Percentiles rank a stretch among this genome's conserved stretches.
Evolutionary conservation across 768 basidiomycete species (phyloP).

Genomic region (Rhizopogon roseolus): DNA sequence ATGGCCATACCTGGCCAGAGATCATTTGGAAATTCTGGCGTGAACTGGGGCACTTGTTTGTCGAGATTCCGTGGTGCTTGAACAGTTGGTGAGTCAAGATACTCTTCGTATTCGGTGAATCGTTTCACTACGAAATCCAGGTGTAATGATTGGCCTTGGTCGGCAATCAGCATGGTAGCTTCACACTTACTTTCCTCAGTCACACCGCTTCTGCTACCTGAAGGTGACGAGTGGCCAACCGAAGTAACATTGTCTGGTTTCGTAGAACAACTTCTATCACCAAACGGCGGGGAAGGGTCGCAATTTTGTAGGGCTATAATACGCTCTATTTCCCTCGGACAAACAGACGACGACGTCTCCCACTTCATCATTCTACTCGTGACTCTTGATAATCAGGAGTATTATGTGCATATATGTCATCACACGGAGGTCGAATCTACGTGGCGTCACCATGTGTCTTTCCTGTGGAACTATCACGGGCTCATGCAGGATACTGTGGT

Average conservation of each 20-base stretch:
- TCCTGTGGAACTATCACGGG: background rate
- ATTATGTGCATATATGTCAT: background rate
- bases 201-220: background rate
- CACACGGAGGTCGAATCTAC: background rate
- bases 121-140: background rate
- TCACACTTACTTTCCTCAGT: background rate
- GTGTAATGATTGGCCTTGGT: background rate
- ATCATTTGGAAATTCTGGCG: background rate
- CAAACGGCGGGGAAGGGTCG: background rate
- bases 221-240: background rate
- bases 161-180: background rate
- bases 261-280: constrained; percentile 1
- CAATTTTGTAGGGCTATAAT: background rate
- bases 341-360: background rate
- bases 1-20: background rate
- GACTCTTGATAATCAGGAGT: background rate
- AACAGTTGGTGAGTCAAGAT: background rate
- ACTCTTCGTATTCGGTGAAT: background rate
- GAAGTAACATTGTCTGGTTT: background rate
- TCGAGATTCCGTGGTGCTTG: background rate
- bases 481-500: background rate
- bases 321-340: background rate
- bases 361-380: background rate
- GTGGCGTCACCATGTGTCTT: background rate
- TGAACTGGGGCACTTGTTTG: background rate